Conservation (phyloP, 2,329 filamentous ascomycete species). For the Madurella fahalii region DNA sequence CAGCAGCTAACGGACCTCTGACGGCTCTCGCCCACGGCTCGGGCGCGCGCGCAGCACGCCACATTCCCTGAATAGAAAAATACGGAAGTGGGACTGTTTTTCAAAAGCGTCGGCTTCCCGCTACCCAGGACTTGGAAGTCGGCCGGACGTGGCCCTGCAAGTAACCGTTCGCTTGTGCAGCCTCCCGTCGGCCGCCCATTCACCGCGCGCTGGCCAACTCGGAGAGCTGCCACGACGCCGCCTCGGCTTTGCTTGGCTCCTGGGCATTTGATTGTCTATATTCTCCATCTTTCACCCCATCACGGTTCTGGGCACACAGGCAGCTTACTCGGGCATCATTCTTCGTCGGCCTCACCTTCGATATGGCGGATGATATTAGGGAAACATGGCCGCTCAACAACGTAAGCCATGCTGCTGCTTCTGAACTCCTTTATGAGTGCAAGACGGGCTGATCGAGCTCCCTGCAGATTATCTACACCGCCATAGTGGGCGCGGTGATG, state of each 20-base stretch:
- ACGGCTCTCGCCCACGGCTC: background rate
- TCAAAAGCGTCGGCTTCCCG: slow-evolving; percentile 5
- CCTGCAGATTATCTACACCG: slow-evolving; percentile 74
- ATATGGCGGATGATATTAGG: slow-evolving; percentile 40
- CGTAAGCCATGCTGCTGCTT: slow-evolving; percentile 31
- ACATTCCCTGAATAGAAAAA: slow-evolving; percentile 3
- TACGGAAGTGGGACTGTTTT: background rate
- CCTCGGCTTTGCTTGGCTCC: background rate
- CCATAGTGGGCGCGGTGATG: slow-evolving; percentile 77
- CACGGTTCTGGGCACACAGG: background rate
- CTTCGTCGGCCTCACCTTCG: slow-evolving; percentile 13
- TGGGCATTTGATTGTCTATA: slow-evolving; percentile 3
- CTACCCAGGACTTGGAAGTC: slow-evolving; percentile 5
- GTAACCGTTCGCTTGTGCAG: slow-evolving; percentile 24
- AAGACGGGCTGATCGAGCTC: background rate
- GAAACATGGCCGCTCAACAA: slow-evolving; percentile 50
- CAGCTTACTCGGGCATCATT: background rate
- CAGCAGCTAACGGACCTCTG: background rate
- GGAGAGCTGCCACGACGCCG: background rate
- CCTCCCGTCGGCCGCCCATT: slow-evolving; percentile 19
- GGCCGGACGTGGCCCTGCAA: slow-evolving; percentile 18
- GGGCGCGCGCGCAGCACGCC: background rate
- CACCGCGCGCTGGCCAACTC: slow-evolving; percentile 3
- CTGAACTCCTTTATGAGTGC: background rate
- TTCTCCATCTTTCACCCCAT: background rate